Conservation (phyloP, 2,329 filamentous ascomycete species). For the Aspergillus neotritici region DNA sequence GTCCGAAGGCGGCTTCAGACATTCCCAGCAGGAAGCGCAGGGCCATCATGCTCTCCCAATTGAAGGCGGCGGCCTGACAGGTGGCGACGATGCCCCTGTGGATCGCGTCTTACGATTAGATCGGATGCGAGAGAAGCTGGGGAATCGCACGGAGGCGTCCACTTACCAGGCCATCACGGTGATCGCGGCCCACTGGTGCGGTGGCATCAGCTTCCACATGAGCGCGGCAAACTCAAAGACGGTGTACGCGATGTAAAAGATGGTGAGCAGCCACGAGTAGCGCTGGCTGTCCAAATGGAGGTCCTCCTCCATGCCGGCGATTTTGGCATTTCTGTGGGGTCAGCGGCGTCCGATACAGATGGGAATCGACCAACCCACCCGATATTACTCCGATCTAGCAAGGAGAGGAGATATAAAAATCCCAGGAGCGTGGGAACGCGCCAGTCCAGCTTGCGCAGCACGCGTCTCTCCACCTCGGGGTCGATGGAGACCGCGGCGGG, state of each 20-base stretch:
- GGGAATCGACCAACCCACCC: constrained; percentile 28
- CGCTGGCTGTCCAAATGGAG: constrained; percentile 43
- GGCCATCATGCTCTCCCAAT: constrained; percentile 46
- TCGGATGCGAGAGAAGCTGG: constrained; percentile 11
- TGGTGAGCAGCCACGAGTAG: constrained; percentile 49
- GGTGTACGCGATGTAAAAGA: constrained; percentile 50
- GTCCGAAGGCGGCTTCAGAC: constrained; percentile 44
- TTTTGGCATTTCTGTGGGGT: constrained; percentile 45
- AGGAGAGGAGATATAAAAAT: constrained; percentile 42
- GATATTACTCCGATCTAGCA: constrained; percentile 49
- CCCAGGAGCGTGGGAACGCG: constrained; percentile 32
- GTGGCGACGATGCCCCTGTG: constrained; percentile 43
- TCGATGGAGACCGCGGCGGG: constrained; percentile 22
- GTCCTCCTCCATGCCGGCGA: constrained; percentile 49
- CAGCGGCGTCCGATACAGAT: constrained; percentile 5
- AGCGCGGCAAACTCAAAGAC: constrained; percentile 38
- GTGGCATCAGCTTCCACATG: constrained; percentile 42
- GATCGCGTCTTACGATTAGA: background rate
- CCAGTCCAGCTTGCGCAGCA: constrained; percentile 35
- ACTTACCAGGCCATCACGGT: constrained; percentile 39
- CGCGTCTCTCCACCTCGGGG: constrained; percentile 29
- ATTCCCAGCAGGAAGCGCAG: constrained; percentile 46
- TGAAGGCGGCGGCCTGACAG: constrained; percentile 41
- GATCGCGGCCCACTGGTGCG: constrained; percentile 41
- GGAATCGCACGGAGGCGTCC: constrained; percentile 9